Percentiles rank a stretch among this genome's conserved stretches.
phyloP scores from a whole-genome alignment of 495 filamentous ascomycete species.

The Cairneyella variabilis region DNA sequence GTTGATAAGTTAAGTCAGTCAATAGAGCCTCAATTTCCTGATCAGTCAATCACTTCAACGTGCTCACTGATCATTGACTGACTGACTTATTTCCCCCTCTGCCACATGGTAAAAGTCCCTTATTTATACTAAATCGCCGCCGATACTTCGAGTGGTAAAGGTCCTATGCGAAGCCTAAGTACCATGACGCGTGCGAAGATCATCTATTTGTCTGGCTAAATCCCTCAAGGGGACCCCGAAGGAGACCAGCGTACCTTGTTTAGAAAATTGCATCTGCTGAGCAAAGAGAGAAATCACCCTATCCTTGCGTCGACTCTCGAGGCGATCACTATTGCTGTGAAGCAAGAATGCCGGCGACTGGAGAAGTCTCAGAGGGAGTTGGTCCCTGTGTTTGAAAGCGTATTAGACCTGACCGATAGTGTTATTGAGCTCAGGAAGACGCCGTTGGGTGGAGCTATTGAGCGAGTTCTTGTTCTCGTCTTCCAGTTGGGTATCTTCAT shows the following conservation, averaged over 20 bases:
- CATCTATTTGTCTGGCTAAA: no score
- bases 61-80: no score
- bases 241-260: slow-evolving; percentile 35
- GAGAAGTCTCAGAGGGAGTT: slow-evolving; percentile 8
- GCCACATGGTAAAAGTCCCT: no score
- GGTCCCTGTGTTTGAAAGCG: slow-evolving; percentile 36
- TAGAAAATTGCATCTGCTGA: slow-evolving; percentile 35
- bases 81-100: no score
- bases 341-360: slow-evolving; percentile 32
- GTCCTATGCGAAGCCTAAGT: no score
- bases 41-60: no score
- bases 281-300: slow-evolving; percentile 34
- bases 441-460: slow-evolving; percentile 33
- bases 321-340: slow-evolving; percentile 31
- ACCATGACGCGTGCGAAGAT: no score
- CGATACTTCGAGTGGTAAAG: no score
- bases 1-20: no score
- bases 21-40: no score
- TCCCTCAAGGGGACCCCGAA: no score
- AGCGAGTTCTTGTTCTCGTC: slow-evolving; percentile 34
- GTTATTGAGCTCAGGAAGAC: slow-evolving; percentile 29
- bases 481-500: slow-evolving; percentile 36
- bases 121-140: no score
- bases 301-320: slow-evolving; percentile 36
- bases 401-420: slow-evolving; percentile 34